Evolutionary conservation across 768 basidiomycete genomes (phyloP).

Genomic region (Mycena latifolia): DNA sequence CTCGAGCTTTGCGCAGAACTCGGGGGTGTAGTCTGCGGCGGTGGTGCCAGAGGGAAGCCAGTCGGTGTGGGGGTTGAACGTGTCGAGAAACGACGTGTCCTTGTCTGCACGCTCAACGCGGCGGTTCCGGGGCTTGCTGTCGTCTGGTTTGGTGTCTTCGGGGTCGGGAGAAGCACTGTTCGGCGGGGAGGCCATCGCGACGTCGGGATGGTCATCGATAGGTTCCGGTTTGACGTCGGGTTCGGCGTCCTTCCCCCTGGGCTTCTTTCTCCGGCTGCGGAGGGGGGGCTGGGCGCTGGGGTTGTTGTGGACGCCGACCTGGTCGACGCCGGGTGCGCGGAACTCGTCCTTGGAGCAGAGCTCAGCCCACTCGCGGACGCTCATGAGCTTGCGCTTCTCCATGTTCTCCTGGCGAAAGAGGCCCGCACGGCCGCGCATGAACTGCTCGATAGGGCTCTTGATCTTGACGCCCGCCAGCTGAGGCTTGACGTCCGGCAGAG

Average conservation of each 20-base stretch:
- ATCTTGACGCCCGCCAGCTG: conserved; percentile 84
- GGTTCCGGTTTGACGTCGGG: conserved; percentile 51
- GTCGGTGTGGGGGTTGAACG: conserved; percentile 77
- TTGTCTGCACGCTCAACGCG: conserved; percentile 60
- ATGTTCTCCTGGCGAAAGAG: conserved; percentile 93
- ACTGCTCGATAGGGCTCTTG: conserved; percentile 92
- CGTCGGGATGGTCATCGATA: conserved; percentile 25
- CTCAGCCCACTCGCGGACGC: conserved; percentile 90
- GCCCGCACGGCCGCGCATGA: conserved; percentile 88
- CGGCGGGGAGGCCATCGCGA: conserved; percentile 53
- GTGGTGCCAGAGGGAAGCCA: conserved; percentile 87
- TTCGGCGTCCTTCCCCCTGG: conserved; percentile 49
- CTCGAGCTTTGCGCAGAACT: conserved; percentile 90
- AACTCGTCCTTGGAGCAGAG: conserved; percentile 79
- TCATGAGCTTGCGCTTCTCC: conserved; percentile 87
- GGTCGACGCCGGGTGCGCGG: conserved; percentile 78
- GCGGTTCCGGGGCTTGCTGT: conserved; percentile 40
- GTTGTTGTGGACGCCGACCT: conserved; percentile 67
- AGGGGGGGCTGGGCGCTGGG: conserved; percentile 36
- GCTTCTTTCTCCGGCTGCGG: conserved; percentile 60
- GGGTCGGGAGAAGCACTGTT: conserved; percentile 52
- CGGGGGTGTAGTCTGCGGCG: conserved; percentile 84
- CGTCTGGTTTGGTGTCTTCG: conserved; percentile 32
- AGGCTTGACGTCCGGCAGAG: conserved; percentile 78
- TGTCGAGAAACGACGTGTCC: conserved; percentile 70